Evolutionary conservation across 2,329 filamentous ascomycete species (phyloP), one percentile per base, ranked within the genome.

Genomic region (Harringtonia lauricola): DNA sequence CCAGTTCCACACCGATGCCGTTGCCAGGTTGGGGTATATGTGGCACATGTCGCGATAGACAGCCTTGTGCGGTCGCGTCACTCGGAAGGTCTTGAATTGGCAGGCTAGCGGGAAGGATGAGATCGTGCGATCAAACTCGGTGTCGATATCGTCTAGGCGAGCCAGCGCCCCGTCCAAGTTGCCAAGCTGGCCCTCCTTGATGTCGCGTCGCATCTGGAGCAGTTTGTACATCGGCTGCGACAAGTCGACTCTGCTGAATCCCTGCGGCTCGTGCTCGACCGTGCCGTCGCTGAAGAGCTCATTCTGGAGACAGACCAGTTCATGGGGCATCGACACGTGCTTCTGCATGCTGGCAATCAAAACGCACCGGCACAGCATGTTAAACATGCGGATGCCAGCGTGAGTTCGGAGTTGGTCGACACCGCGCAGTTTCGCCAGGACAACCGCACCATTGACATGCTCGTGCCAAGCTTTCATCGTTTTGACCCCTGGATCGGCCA

Each of bases 301-400:
- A 21, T 58, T 54, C 39, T 70, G 64, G 36, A 75, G 65, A 21
- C 70, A 60, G 26, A 67, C 57, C 46, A 76, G 59, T 29, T 62
- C 55, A n/a, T 61, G 52, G 4, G 72, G 72, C 59, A 75, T 65
- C 13, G 68, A 63, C 24, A 67, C 55, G 29, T 66, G 64, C 41
- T 63, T 64, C 48, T 73, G 70, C 22, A 74, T 63, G 52, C 71
- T 74, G 50, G 65, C 70, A 47, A 75, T 67, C 46, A 74, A 59
- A 29, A 72, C 63, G 42, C 64, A 67, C 43, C 74, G 65, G 28
- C 63, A 70, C 26, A 75, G 61, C 65, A 74, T 72, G 44, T 69
- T 60, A 51, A 76, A 76, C 67, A 76, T 70, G 43, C 67, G 61
- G 31, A 64, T 59, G 4, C 72, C 71, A 3, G 64, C 64, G 35